A percentile compares a stretch with the other conserved stretches of the same genome.
Conservation (phyloP, 306 rosid species). For the Cucurbita ficifolia region DNA sequence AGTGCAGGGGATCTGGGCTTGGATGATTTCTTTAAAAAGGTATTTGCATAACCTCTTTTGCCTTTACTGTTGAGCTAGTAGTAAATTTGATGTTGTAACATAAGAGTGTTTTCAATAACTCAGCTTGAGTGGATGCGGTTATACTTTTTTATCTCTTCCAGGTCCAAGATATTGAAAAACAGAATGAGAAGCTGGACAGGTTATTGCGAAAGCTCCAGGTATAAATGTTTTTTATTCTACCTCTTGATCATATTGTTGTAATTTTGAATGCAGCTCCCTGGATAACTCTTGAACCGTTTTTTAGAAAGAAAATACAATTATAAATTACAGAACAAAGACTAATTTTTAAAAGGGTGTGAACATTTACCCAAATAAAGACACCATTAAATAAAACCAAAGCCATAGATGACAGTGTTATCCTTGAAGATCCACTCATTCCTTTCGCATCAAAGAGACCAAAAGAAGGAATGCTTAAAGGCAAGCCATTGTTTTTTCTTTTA, state of each 20-base stretch:
- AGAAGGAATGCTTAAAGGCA: no score
- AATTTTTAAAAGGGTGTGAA: no score
- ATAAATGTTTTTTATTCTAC: background rate
- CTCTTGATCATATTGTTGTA: background rate
- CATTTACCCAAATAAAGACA: no score
- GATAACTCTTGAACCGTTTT: no score
- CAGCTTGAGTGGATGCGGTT: background rate
- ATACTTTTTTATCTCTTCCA: background rate
- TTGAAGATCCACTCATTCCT: no score
- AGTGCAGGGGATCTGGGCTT: constrained; percentile 59
- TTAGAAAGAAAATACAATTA: no score
- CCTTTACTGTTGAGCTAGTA: background rate
- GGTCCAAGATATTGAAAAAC: background rate
- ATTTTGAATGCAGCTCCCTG: background rate
- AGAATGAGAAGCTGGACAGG: background rate
- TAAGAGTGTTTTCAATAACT: background rate
- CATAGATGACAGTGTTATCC: no score
- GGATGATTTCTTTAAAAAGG: constrained; percentile 78
- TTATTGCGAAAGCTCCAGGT: background rate
- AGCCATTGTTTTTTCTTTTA: no score
- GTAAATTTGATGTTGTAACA: background rate
- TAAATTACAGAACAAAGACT: no score
- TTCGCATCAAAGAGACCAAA: no score
- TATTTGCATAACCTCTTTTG: background rate
- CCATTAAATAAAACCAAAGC: no score